Base-by-base conservation (phyloP, 805 yeast species). In the Zygotorulaspora danielsina region DNA sequence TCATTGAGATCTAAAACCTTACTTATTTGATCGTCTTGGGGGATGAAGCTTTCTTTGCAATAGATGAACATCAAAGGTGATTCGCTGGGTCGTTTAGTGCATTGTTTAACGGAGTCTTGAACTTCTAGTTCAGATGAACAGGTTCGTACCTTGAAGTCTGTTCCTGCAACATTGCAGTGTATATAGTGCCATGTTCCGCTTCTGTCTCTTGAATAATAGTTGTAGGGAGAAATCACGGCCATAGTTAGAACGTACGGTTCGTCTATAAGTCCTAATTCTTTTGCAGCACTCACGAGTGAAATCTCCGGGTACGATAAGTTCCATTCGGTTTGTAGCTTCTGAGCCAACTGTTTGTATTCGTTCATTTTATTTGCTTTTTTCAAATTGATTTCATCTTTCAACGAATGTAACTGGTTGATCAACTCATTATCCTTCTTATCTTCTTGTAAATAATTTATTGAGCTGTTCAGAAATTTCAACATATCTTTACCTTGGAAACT, bases 401-500 rank as follows among this genome's bases (percentile, higher is more conserved):
- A 31, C 9, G 20, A n/a, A 13, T 33, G 40, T n/a, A 55, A 32
- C 2, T 30, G 32, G 6, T 42, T 39, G 2, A 45, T 34, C 6
- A 51, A 35, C 8, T 39, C 38, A 6, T 34, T 31, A 17, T 42
- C 16, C 13, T 43, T 40, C 2, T 27, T 34, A 21, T 49, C 55
- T 15, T 34, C 42, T 7, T 51, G 32, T 26, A 58, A 32, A 38
- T 49, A 60, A n/a, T 55, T 53, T 8, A 59, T 32, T 5, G 63
- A 36, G 32, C 60, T 57, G 32, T 54, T 57, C 29, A 61, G 34
- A n/a, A 59, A 46, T 12, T 50, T 50, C 19, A 42, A 32, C 3
- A 57, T 44, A 39, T 59, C 60, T 39, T 59, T 59, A 9, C 65
- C 65, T 39, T 59, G 59, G 30, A 44, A 59, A 24, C 57, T 53